Base-by-base conservation (phyloP, 1,284 basidiomycete species). In the Waitea zeae region DNA sequence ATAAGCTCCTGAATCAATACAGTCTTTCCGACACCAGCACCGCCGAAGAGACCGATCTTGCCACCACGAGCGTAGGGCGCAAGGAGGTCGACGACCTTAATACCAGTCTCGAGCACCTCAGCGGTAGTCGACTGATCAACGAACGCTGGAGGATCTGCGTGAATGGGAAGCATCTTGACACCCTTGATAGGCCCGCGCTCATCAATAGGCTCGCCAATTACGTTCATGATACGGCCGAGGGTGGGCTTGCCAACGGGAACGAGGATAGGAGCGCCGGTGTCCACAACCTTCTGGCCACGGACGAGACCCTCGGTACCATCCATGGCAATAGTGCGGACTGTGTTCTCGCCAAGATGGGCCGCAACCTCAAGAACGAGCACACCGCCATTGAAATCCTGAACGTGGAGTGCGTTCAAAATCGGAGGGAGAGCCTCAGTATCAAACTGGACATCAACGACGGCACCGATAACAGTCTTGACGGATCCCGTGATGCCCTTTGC, bases 221-320 rank as follows among this genome's bases (percentile, higher is more conserved):
- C 93, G 67, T 97, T 98, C 86, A 98, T 96, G 74, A 98, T 98
- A 59, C 93, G 89, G 41, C 92, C 93, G 41, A 97, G 79, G 36
- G 87, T 90, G 43, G 71, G 86, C 44, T 73, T 75, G 44, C 93
- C 93, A 54, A 98, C 93, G 49, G 92, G 93, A 46, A 98, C 88
- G 62, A 72, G 73, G 62, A 98, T 97, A 58, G 93, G 93, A 39
- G 80, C 67, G 58, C 93, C 93, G 32, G 92, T 95, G 64, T 97
- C 93, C 51, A 93, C 54, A 52, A 97, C 93, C 66, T 80, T 90
- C 61, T 93, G 86, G 37, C 93, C 93, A 67, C 93, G 90, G 48
- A 98, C 90, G 52, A 98, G 87, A 88, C 93, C 93, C 62, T 96
- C 93, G 41, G 93, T 98, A 79, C 92, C 92, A 59, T 96, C 92